Conservation (phyloP, 2,329 filamentous ascomycete genomes). For the Aurifilum marmelostoma region DNA sequence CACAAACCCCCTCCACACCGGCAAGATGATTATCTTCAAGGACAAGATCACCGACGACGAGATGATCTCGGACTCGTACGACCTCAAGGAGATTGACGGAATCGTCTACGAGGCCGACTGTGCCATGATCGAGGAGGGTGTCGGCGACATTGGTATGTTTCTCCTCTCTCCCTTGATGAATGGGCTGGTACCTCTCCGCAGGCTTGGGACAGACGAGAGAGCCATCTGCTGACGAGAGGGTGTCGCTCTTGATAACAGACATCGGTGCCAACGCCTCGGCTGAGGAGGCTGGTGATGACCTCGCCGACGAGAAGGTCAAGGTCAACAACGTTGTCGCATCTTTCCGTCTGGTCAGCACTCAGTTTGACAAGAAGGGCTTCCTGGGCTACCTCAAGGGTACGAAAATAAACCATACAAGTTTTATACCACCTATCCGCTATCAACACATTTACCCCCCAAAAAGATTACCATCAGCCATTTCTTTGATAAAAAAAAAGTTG, state of each 20-base stretch:
- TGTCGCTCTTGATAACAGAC: constrained; percentile 53
- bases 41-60: constrained; percentile 90
- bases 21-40: constrained; percentile 76
- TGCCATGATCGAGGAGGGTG: constrained; percentile 81
- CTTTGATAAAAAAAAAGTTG: neutral
- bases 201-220: neutral
- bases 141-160: constrained; percentile 70
- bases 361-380: constrained; percentile 88
- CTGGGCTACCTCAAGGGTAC: constrained; percentile 83
- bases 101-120: constrained; percentile 91
- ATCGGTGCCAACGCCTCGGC: constrained; percentile 96
- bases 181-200: neutral
- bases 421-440: neutral
- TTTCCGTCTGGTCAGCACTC: constrained; percentile 82
- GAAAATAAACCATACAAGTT: constrained; percentile 30
- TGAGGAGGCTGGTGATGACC: constrained; percentile 78
- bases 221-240: neutral
- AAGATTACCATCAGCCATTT: neutral
- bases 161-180: constrained; percentile 6
- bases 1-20: constrained; percentile 37
- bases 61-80: constrained; percentile 94
- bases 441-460: neutral
- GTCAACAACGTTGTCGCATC: constrained; percentile 94
- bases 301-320: constrained; percentile 70
- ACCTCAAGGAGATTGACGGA: constrained; percentile 75